Percentiles rank a stretch among this genome's conserved stretches.
Evolutionary conservation across 2,329 filamentous ascomycete genomes (phyloP).

Genomic region (Ceratocystis diversiconidia): DNA sequence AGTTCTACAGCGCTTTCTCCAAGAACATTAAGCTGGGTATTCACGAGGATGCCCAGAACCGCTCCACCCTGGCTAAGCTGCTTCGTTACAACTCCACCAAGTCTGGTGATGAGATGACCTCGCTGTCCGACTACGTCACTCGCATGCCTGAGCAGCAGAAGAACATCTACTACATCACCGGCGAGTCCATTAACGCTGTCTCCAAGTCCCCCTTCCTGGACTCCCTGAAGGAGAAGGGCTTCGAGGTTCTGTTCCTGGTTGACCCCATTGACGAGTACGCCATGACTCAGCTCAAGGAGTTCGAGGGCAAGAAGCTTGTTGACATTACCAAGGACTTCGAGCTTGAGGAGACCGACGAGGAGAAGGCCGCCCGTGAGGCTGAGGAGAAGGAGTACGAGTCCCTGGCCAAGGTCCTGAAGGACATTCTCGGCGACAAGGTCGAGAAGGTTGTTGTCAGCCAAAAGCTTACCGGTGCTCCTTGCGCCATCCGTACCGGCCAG

Average conservation of each 20-base stretch:
- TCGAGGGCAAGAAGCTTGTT: slow-evolving; percentile 99
- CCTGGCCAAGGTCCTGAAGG: slow-evolving; percentile 95
- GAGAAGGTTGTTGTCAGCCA: slow-evolving; percentile 99
- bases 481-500: slow-evolving; percentile 97
- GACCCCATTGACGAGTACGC: slow-evolving; percentile 99
- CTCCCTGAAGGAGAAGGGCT: slow-evolving; percentile 95
- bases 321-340: slow-evolving; percentile 99
- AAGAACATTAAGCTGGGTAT: slow-evolving; percentile 99
- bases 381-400: slow-evolving; percentile 98
- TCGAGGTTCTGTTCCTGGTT: slow-evolving; percentile 97
- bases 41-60: slow-evolving; percentile 99
- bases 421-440: slow-evolving; percentile 96
- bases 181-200: slow-evolving; percentile 97
- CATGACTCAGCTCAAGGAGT: slow-evolving; percentile 99
- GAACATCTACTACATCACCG: slow-evolving; percentile 99
- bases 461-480: slow-evolving; percentile 89
- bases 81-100: slow-evolving; percentile 98
- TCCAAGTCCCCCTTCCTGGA: slow-evolving; percentile 98
- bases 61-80: slow-evolving; percentile 81
- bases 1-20: slow-evolving; percentile 98
- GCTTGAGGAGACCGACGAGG: slow-evolving; percentile 98
- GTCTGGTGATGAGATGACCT: slow-evolving; percentile 90
- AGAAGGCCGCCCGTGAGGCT: slow-evolving; percentile 88
- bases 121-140: slow-evolving; percentile 91
- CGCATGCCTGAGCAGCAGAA: slow-evolving; percentile 99